phyloP scores from a whole-genome alignment of 1,284 basidiomycete species.

The Ustilago tritici region DNA sequence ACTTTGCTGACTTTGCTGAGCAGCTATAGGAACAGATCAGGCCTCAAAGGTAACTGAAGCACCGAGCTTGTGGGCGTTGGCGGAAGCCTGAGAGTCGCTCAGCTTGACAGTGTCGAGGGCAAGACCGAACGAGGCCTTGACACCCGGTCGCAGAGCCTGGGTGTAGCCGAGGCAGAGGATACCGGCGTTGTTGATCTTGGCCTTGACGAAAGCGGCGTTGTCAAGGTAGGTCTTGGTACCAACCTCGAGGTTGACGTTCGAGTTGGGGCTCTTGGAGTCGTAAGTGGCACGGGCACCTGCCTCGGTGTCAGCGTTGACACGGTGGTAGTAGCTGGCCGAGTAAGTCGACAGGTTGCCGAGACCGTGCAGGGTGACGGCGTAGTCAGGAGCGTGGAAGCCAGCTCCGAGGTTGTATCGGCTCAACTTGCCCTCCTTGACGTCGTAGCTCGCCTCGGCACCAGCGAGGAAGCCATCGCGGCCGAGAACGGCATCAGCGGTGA shows the following conservation, averaged over 20 bases:
- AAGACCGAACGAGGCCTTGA: conserved; percentile 88
- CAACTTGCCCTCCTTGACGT: conserved; percentile 91
- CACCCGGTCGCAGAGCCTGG: conserved; percentile 77
- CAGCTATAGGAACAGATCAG: conserved; percentile 30
- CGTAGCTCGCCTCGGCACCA: conserved; percentile 96
- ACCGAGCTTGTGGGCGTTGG: conserved; percentile 74
- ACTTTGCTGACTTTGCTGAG: neutral
- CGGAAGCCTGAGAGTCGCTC: conserved; percentile 63
- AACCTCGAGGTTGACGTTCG: conserved; percentile 91
- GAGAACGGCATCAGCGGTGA: conserved; percentile 88
- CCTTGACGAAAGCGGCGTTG: conserved; percentile 91
- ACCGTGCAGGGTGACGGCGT: conserved; percentile 93
- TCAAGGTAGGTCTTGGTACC: conserved; percentile 92
- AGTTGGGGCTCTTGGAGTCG: conserved; percentile 85
- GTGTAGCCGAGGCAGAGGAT: conserved; percentile 68
- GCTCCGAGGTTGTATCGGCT: conserved; percentile 91
- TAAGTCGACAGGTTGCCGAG: conserved; percentile 95
- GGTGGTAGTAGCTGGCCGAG: conserved; percentile 98
- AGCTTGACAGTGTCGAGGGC: conserved; percentile 70
- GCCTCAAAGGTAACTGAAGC: conserved; percentile 74
- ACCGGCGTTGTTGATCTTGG: conserved; percentile 94
- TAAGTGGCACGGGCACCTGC: conserved; percentile 91
- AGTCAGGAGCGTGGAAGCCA: conserved; percentile 96
- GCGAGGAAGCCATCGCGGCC: conserved; percentile 97
- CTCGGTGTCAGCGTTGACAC: conserved; percentile 92